These are phyloP conservation scores for Vickermania ingenoplastis DNA, from an alignment of 208 protist species.

Conservation along the genomic window DNA sequence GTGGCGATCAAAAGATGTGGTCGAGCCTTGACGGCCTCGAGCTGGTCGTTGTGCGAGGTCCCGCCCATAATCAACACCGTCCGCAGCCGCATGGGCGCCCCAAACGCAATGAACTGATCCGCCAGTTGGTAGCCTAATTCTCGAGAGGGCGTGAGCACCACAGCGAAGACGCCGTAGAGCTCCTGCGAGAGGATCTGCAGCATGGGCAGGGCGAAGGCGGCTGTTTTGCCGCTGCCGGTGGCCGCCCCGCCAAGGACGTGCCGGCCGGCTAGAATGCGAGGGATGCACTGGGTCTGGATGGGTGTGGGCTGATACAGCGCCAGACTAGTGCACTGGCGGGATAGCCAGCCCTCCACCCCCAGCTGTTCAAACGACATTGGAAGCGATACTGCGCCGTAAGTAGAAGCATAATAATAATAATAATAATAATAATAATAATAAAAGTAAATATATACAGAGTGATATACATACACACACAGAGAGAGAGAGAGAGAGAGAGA, in stretches of 20 bases:
- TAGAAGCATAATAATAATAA: not conserved
- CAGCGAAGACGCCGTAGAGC: constrained; percentile 94
- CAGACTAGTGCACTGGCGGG: constrained; percentile 71
- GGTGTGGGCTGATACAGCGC: constrained; percentile 69
- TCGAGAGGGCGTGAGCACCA: constrained; percentile 96
- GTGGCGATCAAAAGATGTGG: constrained; percentile 83
- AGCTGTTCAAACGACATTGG: constrained; percentile 44
- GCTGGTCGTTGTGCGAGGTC: constrained; percentile 60
- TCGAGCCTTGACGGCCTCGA: constrained; percentile 57
- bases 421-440: constrained; percentile 4
- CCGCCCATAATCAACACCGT: constrained; percentile 68
- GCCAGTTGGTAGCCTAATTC: constrained; percentile 95
- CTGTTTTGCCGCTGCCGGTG: constrained; percentile 98
- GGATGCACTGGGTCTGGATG: constrained; percentile 75
- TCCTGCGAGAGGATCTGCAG: constrained; percentile 92
- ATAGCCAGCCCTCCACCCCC: constrained; percentile 59
- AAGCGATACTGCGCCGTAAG: not conserved
- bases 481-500: too few species aligned
- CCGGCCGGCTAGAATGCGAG: constrained; percentile 55
- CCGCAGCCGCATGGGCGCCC: constrained; percentile 59
- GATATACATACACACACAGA: too few species aligned
- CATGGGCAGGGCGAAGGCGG: constrained; percentile 97
- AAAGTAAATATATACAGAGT: constrained; percentile 1
- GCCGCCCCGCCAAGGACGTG: constrained; percentile 91
- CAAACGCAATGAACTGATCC: constrained; percentile 82